Evolutionary conservation across 2,329 filamentous ascomycete genomes (phyloP), one percentile per base, ranked within the genome.

Genomic region (Fusarium bactridioides): DNA sequence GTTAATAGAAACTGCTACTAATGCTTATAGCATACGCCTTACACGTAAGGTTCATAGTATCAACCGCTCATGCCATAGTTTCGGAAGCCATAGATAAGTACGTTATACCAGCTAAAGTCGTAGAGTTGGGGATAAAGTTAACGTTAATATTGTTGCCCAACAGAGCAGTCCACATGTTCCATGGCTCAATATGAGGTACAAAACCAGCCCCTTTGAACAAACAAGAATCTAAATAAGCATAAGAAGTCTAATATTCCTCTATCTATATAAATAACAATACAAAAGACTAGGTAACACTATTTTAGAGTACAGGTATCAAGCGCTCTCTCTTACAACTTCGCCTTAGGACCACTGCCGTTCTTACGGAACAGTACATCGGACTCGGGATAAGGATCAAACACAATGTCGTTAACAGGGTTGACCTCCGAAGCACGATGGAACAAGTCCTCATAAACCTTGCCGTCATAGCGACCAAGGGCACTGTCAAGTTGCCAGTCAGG

Each of bases 401-500:
- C 90, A 62, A 93, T 83, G 23, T 89, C 86, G 77, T 94, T 94
- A 48, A 94, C 82, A 4, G 92, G 92, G 77, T 94, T 94, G 75
- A 92, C 81, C 83, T 93, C 87, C 68, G 88, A 91, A 1, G 92
- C 93, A 19, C 92, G 84, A 76, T 90, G 84, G 82, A 94, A 94
- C 84, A 94, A 86, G 75, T 94, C 92, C 79, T 93, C 91, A 74
- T 94, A 94, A 3, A 94, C 92, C 76, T 92, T 90, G 25, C 93
- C 92, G 68, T 94, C 92, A 47, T 87, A 88, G 4, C 92, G 85
- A 3, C 93, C 92, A 43, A 94, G 80, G 64, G 88, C 90, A 75
- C 88, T 91, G 78, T 94, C 92, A 5, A 94, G 86, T 75, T 93
- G 91, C 91, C 91, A 94, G 78, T 94, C 92, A 3, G 92, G 90